Conservation (phyloP, 2,329 filamentous ascomycete genomes). For the Aureobasidium mangrovei region DNA sequence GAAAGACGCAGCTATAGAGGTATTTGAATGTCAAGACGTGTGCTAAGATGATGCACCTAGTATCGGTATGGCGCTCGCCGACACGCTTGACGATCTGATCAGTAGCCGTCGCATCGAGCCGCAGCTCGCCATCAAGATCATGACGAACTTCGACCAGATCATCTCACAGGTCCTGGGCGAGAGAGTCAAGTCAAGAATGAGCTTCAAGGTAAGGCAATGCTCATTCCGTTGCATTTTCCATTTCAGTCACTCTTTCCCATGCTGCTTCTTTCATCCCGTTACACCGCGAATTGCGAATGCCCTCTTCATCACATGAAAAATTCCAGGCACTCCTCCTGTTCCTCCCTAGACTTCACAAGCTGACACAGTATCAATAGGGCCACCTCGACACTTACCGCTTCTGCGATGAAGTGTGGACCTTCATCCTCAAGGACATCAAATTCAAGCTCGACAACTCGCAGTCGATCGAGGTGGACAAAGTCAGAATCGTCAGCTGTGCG, state of each 20-base stretch:
- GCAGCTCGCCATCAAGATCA: conserved; percentile 96
- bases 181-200: conserved; percentile 81
- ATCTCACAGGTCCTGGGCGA: conserved; percentile 87
- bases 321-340: not conserved
- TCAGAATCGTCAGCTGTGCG: conserved; percentile 98
- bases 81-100: conserved; percentile 95
- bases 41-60: conserved; percentile 40
- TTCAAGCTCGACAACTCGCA: conserved; percentile 86
- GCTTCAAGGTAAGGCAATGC: conserved; percentile 6
- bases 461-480: conserved; percentile 72
- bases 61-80: conserved; percentile 85
- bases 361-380: conserved; percentile 48
- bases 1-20: not conserved
- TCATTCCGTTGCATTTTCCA: not conserved
- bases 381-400: conserved; percentile 97
- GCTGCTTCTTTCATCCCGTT: not conserved
- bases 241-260: not conserved
- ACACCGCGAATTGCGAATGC: not conserved
- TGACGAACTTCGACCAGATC: conserved; percentile 88
- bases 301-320: not conserved
- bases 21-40: not conserved
- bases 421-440: conserved; percentile 96
- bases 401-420: conserved; percentile 99
- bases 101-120: conserved; percentile 92
- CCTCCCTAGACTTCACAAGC: not conserved